A percentile compares a stretch with the other conserved stretches of the same genome.
These are phyloP conservation scores for Aureobasidium namibiae DNA, from an alignment of 2,329 filamentous ascomycete species.

Conservation along the genomic window DNA sequence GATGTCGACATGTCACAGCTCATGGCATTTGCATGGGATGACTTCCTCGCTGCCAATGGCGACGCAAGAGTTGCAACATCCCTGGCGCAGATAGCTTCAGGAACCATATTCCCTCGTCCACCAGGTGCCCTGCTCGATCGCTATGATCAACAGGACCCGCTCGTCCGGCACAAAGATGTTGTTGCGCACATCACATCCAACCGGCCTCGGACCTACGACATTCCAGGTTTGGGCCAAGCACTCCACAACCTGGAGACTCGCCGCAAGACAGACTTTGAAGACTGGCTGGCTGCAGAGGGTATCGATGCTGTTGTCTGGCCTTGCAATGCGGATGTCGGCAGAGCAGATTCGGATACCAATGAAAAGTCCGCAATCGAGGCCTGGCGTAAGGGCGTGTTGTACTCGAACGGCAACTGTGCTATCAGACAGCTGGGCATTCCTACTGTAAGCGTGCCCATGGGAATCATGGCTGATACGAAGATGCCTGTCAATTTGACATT, in stretches of 20 bases:
- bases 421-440: conserved; percentile 49
- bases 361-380: conserved; percentile 29
- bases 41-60: conserved; percentile 38
- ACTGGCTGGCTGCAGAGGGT: conserved; percentile 38
- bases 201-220: conserved; percentile 29
- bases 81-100: neutral
- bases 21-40: conserved; percentile 45
- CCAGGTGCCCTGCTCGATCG: neutral
- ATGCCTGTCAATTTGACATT: conserved; percentile 50
- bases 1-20: neutral
- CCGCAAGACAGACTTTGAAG: conserved; percentile 42
- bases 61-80: conserved; percentile 28
- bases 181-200: neutral
- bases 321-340: conserved; percentile 42
- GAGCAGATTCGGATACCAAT: conserved; percentile 38
- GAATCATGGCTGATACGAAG: conserved; percentile 34
- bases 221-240: conserved; percentile 35
- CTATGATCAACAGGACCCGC: neutral
- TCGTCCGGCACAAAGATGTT: neutral
- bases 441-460: conserved; percentile 48
- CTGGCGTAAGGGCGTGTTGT: conserved; percentile 44
- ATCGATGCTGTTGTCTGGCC: conserved; percentile 45
- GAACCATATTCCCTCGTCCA: neutral
- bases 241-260: conserved; percentile 40
- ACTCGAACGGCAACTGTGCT: conserved; percentile 46